Conservation (phyloP, 371 early-diverging fungal genomes). For the Dinochytrium kinnereticum region DNA sequence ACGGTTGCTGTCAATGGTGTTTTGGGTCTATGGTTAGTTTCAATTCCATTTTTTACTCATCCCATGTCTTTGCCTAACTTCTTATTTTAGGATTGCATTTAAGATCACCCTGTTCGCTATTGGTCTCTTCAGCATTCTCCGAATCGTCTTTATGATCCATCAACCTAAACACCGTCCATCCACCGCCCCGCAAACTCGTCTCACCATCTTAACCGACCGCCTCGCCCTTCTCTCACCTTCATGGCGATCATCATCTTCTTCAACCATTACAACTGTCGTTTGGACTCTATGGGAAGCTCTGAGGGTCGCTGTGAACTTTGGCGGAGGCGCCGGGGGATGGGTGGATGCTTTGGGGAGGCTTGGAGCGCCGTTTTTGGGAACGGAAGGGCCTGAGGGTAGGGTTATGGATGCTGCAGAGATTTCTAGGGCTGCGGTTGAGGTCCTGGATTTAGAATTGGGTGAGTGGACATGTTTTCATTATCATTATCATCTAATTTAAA, state of each 20-base stretch:
- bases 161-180: neutral
- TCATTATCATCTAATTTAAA: neutral
- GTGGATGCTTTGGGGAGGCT: neutral
- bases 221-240: no score
- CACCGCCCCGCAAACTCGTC: neutral
- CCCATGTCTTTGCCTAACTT: neutral
- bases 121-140: constrained; percentile 1
- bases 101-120: neutral
- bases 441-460: neutral
- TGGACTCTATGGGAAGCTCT: neutral
- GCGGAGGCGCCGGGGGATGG: neutral
- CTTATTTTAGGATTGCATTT: neutral
- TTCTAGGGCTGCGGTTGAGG: neutral
- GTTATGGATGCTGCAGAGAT: neutral
- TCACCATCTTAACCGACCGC: neutral
- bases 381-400: neutral
- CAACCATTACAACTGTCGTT: no score
- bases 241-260: no score
- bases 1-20: neutral
- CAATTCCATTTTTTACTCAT: neutral
- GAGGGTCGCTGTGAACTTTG: neutral
- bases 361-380: neutral
- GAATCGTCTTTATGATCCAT: neutral
- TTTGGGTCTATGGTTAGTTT: neutral
- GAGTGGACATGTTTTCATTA: neutral